Evolutionary conservation across 139 green algal species (phyloP), one percentile per base, ranked within the genome.

Genomic region (Bryopsis sp.): DNA sequence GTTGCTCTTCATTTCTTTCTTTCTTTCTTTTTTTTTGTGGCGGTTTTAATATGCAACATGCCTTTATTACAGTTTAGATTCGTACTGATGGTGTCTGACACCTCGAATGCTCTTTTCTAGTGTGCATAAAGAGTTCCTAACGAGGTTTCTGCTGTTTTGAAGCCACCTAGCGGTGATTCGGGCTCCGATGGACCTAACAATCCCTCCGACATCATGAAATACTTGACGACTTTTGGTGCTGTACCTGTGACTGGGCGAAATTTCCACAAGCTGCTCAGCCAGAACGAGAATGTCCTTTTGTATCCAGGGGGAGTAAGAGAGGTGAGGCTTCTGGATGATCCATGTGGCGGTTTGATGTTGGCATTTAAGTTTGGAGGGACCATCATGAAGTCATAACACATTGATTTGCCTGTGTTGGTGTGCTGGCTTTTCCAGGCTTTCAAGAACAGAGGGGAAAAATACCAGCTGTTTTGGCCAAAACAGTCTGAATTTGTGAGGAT

Each of bases 381-480:
- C 43, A 19, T 26, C 19, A 26, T 19, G 43, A 54, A 11, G 15
- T 54, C 15, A 54, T 11, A 54, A 54, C 11, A 19, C 43, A 11
- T 54, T 54, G 43, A 54, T 54, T 19, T 54, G 43, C 15, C 19
- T 54, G 11, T 54, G 11, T 19, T 26, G 11, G 11, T 19, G 38
- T 64, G 28, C 11, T 58, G 39, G 24, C 3, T 5, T 29, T 38
- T 29, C 11, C 47, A 75, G 66, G 77, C 75, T 28, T 79, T 76
- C 48, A 81, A 81, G 66, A 37, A 47, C 47, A 64, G 76, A 38
- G 79, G 84, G 8, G 88, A 98, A 74, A 78, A 94, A 63, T 98
- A 98, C 82, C 69, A 92, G 72, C 77, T 98, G 0, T 82, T 96
- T 48, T 98, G 93, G 93, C 91, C 94, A 3, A 67, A 88, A 39